Evolutionary conservation across 306 rosid species (phyloP), one percentile per base, ranked within the genome.

Genomic region (Glycine latifolia): DNA sequence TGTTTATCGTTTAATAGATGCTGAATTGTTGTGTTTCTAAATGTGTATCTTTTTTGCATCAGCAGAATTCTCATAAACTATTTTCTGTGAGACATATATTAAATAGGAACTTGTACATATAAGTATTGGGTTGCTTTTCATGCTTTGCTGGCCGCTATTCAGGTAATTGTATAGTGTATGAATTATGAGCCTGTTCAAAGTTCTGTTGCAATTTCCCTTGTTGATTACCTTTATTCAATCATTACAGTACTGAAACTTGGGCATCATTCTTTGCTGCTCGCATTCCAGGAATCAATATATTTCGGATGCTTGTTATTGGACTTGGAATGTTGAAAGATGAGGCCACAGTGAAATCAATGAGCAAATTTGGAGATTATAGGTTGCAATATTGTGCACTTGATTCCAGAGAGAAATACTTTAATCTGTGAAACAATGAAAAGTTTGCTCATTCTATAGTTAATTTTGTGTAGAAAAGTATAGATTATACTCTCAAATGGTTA

Each of bases 121-220:
- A 75, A 92, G 90, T 89, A 84, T 95, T 47, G 99, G 98, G 71
- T 92, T 93, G 49, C 69, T 79, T 49, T 95, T 95, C 91, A 91
- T 93, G 91, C 91, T 95, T 60, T 93, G 97, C 89, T 95, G 99
- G 98, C 99, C 99, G 10, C 79, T 95, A 54, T 95, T 88, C 91
- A 89, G 97, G 99, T 93, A 87, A 84, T 78, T 56, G 71, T 73
- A 16, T 76, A 59, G 63, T 78, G 69, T 59, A 67, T 79, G 54
- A 73, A 31, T 41, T 58, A 75, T 53, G 49, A 58, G 15, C 39
- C 47, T 66, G 52, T 68, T 82, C 58, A 59, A 56, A 72, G 31
- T 73, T 67, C 53, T 70, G 39, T 48, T 8, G 7, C 60, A 11
- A 13, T 49, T 80, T 71, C 56, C 50, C 79, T 70, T 82, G 66